A percentile compares a stretch with the other conserved stretches of the same genome.
These are phyloP conservation scores for Solanum chiquidenum DNA, from an alignment of 257 asterid species.

Conservation along the genomic window DNA sequence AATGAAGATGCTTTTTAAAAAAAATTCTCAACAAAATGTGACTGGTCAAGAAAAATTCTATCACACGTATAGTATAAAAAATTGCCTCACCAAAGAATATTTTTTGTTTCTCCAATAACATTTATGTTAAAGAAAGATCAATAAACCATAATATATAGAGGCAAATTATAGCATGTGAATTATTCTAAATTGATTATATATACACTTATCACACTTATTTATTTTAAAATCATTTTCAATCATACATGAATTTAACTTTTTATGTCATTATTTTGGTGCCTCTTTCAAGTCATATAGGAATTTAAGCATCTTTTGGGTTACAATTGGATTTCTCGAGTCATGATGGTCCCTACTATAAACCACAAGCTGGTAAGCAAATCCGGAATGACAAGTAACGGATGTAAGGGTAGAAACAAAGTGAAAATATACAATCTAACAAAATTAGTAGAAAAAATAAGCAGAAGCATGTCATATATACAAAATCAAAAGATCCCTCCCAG, in stretches of 20 bases:
- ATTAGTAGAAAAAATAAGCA: no score
- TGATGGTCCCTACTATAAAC: not conserved
- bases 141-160: no score
- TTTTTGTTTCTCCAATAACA: not conserved
- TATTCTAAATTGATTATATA: no score
- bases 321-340: not conserved
- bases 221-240: no score
- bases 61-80: no score
- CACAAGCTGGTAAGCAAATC: no score
- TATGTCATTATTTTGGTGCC: not conserved
- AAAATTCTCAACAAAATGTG: not conserved
- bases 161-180: not conserved
- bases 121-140: not conserved
- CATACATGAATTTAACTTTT: not conserved
- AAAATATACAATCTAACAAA: not conserved
- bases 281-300: not conserved
- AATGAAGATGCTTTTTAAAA: not conserved
- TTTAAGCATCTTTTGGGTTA: not conserved
- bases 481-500: no score
- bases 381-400: no score
- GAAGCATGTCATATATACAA: no score
- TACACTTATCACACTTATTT: not conserved
- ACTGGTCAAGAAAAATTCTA: not conserved
- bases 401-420: no score
- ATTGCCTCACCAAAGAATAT: not conserved